Evolutionary conservation across 176 grass and related monocot genomes (phyloP), one percentile per base, ranked within the genome.

Genomic region (Raddia distichophylla): DNA sequence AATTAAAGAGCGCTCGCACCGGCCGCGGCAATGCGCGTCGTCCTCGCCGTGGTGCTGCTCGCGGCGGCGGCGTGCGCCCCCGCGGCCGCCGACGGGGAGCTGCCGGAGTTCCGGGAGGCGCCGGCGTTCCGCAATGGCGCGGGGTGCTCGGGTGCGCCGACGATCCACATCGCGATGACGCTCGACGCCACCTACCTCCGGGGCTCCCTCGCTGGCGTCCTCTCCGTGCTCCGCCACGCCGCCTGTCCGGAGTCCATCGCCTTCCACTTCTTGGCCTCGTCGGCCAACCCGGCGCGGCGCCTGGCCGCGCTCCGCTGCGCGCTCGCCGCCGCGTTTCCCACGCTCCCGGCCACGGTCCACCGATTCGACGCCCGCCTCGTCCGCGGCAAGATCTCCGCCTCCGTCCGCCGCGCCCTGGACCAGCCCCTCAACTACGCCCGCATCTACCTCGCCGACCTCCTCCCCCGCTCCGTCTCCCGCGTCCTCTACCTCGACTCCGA

Each of bases 401-500:
- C 93, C 3, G 96, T 99, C 34, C 96, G 96, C 64, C 96, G 93
- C 72, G 96, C 96, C 3, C 96, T 99, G 62, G 96, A 99, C 84
- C 96, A 99, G 85, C 96, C 96, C 37, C 88, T 99, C 71, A 99
- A 99, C 79, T 99, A 99, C 83, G 96, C 96, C 3, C 96, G 96
- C 84, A 99, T 99, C 88, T 99, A 99, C 89, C 86, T 99, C 45
- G 91, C 96, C 18, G 88, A 95, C 76, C 77, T 99, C 79, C 89
- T 99, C 33, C 96, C 91, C 8, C 45, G 63, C 72, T 67, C 89
- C 73, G 89, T 95, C 61, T 43, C 82, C 69, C 93, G 96, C 85
- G 93, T 99, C 20, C 86, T 99, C 54, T 99, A 99, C 87, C 90
- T 95, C 57, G 93, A 99, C 82, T 99, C 91, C 19, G 96, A 99